Conservation (phyloP, 768 basidiomycete genomes). For the Rhodotorula taiwanensis region DNA sequence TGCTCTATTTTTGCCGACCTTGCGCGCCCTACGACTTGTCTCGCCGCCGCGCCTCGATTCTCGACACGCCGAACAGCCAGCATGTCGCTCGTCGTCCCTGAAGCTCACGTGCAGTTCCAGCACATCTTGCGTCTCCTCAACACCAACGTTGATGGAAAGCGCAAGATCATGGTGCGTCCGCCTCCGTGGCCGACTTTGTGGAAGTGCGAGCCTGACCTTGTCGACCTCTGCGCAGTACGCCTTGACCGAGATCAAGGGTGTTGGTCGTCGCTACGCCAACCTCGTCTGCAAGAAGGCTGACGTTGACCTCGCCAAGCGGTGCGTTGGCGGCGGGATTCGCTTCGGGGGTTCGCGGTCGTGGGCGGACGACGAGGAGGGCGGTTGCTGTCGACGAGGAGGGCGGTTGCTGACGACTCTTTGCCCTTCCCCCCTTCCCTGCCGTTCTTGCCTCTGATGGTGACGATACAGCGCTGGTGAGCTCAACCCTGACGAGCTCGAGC, state of each 20-base stretch:
- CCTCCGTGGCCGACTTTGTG: not conserved
- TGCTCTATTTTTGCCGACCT: too few species aligned
- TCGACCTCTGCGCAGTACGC: constrained; percentile 55
- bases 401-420: not conserved
- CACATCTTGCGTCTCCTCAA: constrained; percentile 99
- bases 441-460: not conserved
- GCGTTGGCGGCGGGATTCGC: too few species aligned
- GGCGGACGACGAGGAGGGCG: too few species aligned
- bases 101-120: constrained; percentile 72
- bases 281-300: constrained; percentile 99
- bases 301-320: constrained; percentile 98
- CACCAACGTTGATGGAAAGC: constrained; percentile 99
- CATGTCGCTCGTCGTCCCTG: constrained; percentile 97
- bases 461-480: constrained; percentile 82
- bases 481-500: constrained; percentile 98
- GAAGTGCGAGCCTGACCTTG: not conserved
- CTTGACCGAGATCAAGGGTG: constrained; percentile 99
- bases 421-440: not conserved
- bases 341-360: not conserved
- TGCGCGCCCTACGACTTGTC: not conserved
- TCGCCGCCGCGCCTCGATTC: not conserved
- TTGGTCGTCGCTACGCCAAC: constrained; percentile 96
- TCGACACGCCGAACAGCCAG: constrained; percentile 34
- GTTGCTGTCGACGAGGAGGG: not conserved
- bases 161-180: constrained; percentile 66